A percentile compares a stretch with the other conserved stretches of the same genome.
phyloP scores from a whole-genome alignment of 2,329 filamentous ascomycete species.

The Ophiostoma perfectum region DNA sequence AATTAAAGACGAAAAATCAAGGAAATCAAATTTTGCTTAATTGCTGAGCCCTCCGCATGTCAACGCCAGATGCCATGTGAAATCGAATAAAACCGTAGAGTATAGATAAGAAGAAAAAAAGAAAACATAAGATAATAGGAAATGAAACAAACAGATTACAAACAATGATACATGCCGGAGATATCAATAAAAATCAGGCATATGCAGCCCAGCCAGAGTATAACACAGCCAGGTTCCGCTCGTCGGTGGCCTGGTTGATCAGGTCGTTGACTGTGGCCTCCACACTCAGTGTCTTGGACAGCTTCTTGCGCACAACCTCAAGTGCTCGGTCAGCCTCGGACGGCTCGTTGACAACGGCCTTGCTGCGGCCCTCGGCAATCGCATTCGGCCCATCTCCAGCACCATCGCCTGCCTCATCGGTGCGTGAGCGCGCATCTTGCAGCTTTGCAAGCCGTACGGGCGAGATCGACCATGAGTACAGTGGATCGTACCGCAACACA shows the following conservation, averaged over 20 bases:
- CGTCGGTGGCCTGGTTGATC: slow-evolving; percentile 92
- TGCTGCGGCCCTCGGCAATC: slow-evolving; percentile 36
- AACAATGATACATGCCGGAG: too few species aligned
- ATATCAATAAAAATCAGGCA: slow-evolving; percentile 16
- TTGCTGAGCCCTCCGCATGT: not conserved
- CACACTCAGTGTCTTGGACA: slow-evolving; percentile 89
- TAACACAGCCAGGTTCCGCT: slow-evolving; percentile 82
- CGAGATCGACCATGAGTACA: slow-evolving; percentile 93
- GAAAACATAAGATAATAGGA: not conserved
- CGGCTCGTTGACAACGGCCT: slow-evolving; percentile 46
- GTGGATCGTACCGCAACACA: slow-evolving; percentile 92
- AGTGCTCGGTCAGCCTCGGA: slow-evolving; percentile 85
- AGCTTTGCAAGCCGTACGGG: slow-evolving; percentile 59
- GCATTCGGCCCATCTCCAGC: slow-evolving; percentile 30
- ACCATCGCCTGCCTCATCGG: slow-evolving; percentile 39
- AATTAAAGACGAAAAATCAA: not conserved
- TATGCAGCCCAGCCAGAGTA: slow-evolving; percentile 58
- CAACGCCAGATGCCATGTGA: not conserved
- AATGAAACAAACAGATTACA: not conserved
- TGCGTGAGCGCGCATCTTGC: slow-evolving; percentile 50
- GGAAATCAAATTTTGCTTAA: not conserved
- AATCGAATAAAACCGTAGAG: too few species aligned
- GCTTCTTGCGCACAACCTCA: slow-evolving; percentile 90
- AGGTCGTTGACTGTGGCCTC: slow-evolving; percentile 94
- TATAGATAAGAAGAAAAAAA: not conserved